A percentile compares a stretch with the other conserved stretches of the same genome.
These are phyloP conservation scores for Pseudopyrenochaeta lycopersici DNA, from an alignment of 2,329 filamentous ascomycete species.

Conservation along the genomic window DNA sequence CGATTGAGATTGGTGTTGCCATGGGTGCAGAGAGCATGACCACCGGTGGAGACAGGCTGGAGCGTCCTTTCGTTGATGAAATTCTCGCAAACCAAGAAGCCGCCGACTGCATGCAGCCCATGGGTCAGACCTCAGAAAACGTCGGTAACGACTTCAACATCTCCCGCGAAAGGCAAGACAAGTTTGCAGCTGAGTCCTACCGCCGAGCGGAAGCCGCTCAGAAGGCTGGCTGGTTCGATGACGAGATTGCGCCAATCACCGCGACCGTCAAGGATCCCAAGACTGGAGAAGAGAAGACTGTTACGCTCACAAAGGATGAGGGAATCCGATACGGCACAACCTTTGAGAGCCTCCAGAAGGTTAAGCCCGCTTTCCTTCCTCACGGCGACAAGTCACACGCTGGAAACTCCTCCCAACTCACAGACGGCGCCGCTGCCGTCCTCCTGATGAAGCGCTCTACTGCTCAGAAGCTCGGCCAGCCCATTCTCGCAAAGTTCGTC, in stretches of 20 bases:
- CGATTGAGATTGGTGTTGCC: constrained; percentile 87
- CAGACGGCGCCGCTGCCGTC: constrained; percentile 89
- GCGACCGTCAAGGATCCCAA: constrained; percentile 85
- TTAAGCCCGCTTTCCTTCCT: constrained; percentile 88
- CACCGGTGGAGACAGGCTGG: constrained; percentile 72
- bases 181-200: constrained; percentile 87
- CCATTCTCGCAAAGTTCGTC: constrained; percentile 93
- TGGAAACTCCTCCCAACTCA: constrained; percentile 94
- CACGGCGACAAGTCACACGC: constrained; percentile 88
- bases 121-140: constrained; percentile 98
- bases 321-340: constrained; percentile 92
- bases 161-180: constrained; percentile 80
- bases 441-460: constrained; percentile 94
- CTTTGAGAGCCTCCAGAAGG: constrained; percentile 80
- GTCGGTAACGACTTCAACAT: constrained; percentile 91
- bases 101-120: constrained; percentile 87
- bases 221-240: constrained; percentile 88
- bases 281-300: constrained; percentile 77
- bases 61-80: constrained; percentile 78
- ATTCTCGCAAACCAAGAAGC: constrained; percentile 80
- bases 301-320: constrained; percentile 86
- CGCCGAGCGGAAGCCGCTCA: constrained; percentile 87
- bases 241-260: constrained; percentile 91
- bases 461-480: constrained; percentile 85
- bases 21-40: constrained; percentile 92